Evolutionary conservation across 176 grass and related monocot genomes (phyloP).

Genomic region (Zea luxurians): DNA sequence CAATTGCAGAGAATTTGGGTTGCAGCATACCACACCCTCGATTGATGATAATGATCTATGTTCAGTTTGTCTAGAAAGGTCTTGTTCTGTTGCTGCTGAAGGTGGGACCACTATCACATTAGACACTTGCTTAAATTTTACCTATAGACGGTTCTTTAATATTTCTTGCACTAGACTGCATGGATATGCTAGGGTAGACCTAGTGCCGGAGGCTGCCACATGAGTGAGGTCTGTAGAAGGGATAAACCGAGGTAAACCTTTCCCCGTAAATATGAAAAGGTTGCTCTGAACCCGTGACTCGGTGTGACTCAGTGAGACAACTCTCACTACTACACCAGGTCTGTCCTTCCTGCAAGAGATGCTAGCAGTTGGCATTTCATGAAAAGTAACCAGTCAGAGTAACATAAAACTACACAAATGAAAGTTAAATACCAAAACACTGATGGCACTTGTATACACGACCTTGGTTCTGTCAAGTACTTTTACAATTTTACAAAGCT

Average conservation of each 20-base stretch:
- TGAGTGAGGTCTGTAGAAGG: too few species aligned
- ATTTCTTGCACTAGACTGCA: neutral
- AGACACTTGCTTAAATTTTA: conserved; percentile 35
- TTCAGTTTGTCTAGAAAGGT: conserved; percentile 89
- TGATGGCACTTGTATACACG: neutral
- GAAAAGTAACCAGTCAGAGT: neutral
- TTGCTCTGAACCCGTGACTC: too few species aligned
- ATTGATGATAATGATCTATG: conserved; percentile 78
- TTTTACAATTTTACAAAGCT: conserved; percentile 11
- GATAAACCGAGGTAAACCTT: too few species aligned
- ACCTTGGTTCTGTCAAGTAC: conserved; percentile 11
- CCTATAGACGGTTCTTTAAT: neutral
- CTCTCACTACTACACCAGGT: too few species aligned
- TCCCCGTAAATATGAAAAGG: too few species aligned
- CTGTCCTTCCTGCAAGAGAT: neutral
- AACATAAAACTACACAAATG: neutral
- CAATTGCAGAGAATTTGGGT: conserved; percentile 75
- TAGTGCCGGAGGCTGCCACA: too few species aligned
- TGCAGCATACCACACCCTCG: conserved; percentile 51
- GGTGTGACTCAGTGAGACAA: too few species aligned
- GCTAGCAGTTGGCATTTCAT: conserved; percentile 11
- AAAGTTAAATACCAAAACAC: conserved; percentile 1
- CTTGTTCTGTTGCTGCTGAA: conserved; percentile 84
- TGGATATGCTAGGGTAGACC: too few species aligned
- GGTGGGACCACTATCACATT: conserved; percentile 44